Conservation (phyloP, 1,284 basidiomycete genomes). For the Takashimella tepidaria region DNA sequence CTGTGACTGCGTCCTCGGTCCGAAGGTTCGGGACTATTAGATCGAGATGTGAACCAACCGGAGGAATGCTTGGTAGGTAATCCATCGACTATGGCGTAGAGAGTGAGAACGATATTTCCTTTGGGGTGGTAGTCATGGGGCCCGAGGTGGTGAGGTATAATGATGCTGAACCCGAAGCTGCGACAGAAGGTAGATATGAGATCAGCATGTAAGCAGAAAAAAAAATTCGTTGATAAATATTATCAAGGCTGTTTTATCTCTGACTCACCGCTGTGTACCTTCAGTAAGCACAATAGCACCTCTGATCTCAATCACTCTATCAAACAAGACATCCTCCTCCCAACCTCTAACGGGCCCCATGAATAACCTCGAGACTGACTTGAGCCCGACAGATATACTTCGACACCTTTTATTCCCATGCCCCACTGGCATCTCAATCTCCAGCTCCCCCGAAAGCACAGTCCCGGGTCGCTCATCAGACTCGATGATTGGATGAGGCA, state of each 20-base stretch:
- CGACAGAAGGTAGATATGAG: no score
- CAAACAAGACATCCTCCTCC: constrained; percentile 29
- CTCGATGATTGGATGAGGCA: background rate
- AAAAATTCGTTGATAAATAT: background rate
- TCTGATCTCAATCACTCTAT: constrained; percentile 21
- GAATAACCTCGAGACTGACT: constrained; percentile 16
- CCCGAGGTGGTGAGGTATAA: constrained; percentile 21
- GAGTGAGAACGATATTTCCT: constrained; percentile 15
- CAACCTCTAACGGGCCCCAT: constrained; percentile 22
- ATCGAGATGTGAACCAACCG: background rate
- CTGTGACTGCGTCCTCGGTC: background rate
- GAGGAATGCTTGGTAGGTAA: constrained; percentile 5
- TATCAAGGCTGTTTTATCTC: background rate
- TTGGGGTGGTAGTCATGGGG: constrained; percentile 24
- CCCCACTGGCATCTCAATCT: constrained; percentile 22
- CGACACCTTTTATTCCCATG: constrained; percentile 22
- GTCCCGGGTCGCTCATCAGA: background rate
- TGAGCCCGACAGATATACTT: constrained; percentile 27
- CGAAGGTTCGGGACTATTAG: background rate
- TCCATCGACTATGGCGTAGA: constrained; percentile 25
- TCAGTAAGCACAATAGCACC: constrained; percentile 27
- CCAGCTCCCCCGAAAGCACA: constrained; percentile 25
- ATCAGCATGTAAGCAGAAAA: background rate
- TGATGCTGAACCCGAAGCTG: constrained; percentile 28
- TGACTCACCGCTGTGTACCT: constrained; percentile 24